phyloP scores from a whole-genome alignment of 306 rosid genomes.

The Heteromeles arbutifolia region DNA sequence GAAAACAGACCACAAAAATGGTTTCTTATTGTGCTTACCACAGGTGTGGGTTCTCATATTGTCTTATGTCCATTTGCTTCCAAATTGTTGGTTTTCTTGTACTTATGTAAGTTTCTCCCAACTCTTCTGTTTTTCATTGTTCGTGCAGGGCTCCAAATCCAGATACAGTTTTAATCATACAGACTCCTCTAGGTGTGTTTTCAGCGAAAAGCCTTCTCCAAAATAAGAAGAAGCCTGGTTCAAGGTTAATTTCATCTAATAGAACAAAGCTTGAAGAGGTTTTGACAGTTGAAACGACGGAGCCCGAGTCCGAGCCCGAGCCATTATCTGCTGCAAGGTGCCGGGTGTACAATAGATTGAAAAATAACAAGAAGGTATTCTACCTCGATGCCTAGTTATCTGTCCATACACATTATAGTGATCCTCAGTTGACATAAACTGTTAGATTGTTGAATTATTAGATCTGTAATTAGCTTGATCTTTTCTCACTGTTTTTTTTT shows the following conservation, averaged over 20 bases:
- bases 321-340: slow-evolving; percentile 89
- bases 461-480: slow-evolving; percentile 7
- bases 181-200: slow-evolving; percentile 83
- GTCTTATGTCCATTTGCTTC: background rate
- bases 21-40: slow-evolving; percentile 95
- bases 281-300: slow-evolving; percentile 44
- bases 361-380: slow-evolving; percentile 69
- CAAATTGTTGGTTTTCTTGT: background rate
- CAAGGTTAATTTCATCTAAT: slow-evolving; percentile 81
- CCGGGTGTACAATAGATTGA: slow-evolving; percentile 67
- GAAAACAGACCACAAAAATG: slow-evolving; percentile 87
- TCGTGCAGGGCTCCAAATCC: slow-evolving; percentile 95
- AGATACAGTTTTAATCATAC: slow-evolving; percentile 88
- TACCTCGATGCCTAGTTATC: background rate
- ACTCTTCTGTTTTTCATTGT: slow-evolving; percentile 12
- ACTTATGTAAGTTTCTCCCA: too few species aligned
- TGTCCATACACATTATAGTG: background rate
- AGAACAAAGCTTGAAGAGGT: slow-evolving; percentile 51
- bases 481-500: slow-evolving; percentile 18
- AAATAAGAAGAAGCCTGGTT: slow-evolving; percentile 68
- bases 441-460: background rate
- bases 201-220: slow-evolving; percentile 90
- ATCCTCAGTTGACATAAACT: background rate
- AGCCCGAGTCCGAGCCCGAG: slow-evolving; percentile 58
- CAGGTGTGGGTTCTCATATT: slow-evolving; percentile 53